These are phyloP conservation scores for Tilletia walkeri DNA, from an alignment of 1,284 basidiomycete species.

Conservation along the genomic window DNA sequence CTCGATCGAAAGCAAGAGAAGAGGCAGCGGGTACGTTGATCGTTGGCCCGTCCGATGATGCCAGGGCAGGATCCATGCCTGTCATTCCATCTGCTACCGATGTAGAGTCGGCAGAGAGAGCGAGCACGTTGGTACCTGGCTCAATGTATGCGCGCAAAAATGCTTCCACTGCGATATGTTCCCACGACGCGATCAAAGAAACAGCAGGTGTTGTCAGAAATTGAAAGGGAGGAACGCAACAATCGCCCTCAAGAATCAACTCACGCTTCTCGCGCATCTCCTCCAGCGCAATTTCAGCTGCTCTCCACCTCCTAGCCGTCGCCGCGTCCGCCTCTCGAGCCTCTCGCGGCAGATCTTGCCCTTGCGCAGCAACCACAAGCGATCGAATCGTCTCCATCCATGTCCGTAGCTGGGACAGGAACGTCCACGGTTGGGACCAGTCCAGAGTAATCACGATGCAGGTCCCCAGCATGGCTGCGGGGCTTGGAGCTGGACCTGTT, in stretches of 20 bases:
- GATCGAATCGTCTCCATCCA: slow-evolving; percentile 66
- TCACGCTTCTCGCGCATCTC: slow-evolving; percentile 78
- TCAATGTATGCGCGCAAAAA: slow-evolving; percentile 86
- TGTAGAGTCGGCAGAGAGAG: slow-evolving; percentile 28
- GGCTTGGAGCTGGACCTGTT: not conserved
- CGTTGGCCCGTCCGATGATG: slow-evolving; percentile 7
- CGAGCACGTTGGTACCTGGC: slow-evolving; percentile 59
- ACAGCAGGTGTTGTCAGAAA: too few relatives aligned
- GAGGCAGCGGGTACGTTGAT: slow-evolving; percentile 57
- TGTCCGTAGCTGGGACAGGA: slow-evolving; percentile 77
- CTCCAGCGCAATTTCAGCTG: slow-evolving; percentile 35
- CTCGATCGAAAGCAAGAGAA: slow-evolving; percentile 47
- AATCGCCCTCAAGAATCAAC: slow-evolving; percentile 43
- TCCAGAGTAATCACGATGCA: slow-evolving; percentile 80
- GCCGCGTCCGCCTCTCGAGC: slow-evolving; percentile 57
- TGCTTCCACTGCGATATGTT: slow-evolving; percentile 68
- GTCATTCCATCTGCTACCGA: not conserved
- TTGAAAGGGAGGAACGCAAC: too few relatives aligned
- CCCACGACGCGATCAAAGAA: too few relatives aligned
- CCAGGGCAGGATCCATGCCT: slow-evolving; percentile 17
- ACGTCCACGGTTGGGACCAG: slow-evolving; percentile 90
- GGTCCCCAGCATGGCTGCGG: not conserved
- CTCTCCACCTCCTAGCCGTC: slow-evolving; percentile 63
- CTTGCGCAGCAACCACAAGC: slow-evolving; percentile 62
- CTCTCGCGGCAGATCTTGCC: slow-evolving; percentile 60